Evolutionary conservation across 2,329 filamentous ascomycete genomes (phyloP), one percentile per base, ranked within the genome.

Genomic region (Penicillium hesseltinei): DNA sequence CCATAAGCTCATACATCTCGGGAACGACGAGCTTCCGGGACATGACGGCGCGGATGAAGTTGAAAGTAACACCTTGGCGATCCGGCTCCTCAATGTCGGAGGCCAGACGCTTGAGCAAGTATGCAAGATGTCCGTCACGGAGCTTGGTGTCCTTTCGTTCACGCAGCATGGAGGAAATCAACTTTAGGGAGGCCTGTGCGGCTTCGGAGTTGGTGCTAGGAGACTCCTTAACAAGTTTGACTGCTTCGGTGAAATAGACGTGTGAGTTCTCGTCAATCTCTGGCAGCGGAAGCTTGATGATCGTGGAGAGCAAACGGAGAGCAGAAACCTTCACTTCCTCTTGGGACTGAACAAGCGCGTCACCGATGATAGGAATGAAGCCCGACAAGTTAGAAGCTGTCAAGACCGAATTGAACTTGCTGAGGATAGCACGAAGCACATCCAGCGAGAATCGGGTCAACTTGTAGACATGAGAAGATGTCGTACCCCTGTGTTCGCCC

Each of bases 311-410:
- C n/a, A 97, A 80, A 61, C 92, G 87, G 70, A 97, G 88, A 11
- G 91, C 87, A 1, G 93, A 88, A 35, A 95, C 85, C 77, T 95
- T 94, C 58, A 99, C 89, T 71, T 99, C 94, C 69, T 97, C 93
- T 69, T 97, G 91, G 2, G 86, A 87, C 63, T 87, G 87, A 8
- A 96, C 81, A 43, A 97, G 81, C 0, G 91, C 87, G 73, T 99
- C 94, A 53, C 93, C 92, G 35, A 97, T 82, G 57, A 97, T 87
- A 0, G 92, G 91, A 49, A 99, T 78, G 69, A 97, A 97, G 0
- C 92, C 93, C 43, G 86, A 80, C 45, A 99, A 78, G 65, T 97
- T 97, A 43, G 82, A 80, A 0, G 90, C 80, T 1, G 88, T 97
- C 62, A 92, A 85, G 29, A 99, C 81, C 54, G 85, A 84, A 54